Evolutionary conservation across 1,284 basidiomycete genomes (phyloP).

Genomic region (Puccinia hordei): DNA sequence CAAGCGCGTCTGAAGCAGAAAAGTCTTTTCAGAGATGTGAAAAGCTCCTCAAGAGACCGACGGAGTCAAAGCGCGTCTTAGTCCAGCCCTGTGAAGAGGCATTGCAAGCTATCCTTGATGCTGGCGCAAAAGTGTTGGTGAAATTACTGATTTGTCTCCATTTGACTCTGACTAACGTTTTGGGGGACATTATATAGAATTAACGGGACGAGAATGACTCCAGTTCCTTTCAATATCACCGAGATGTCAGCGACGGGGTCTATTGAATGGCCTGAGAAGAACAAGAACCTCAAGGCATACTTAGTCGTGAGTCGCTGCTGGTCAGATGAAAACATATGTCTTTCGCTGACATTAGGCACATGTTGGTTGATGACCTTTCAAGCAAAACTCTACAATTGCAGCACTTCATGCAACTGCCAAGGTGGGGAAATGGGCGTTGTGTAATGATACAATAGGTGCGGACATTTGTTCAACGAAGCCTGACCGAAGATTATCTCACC

Average conservation of each 20-base stretch:
- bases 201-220: constrained; percentile 21
- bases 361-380: neutral
- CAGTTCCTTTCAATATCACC: constrained; percentile 39
- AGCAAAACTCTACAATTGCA: constrained; percentile 70
- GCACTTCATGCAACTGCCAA: constrained; percentile 79
- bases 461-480: constrained; percentile 57
- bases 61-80: neutral
- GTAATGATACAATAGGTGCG: constrained; percentile 69
- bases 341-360: neutral
- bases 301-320: constrained; percentile 65
- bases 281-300: constrained; percentile 74
- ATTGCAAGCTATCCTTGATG: constrained; percentile 25
- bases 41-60: neutral
- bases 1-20: constrained; percentile 24
- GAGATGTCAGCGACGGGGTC: neutral
- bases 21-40: constrained; percentile 7
- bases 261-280: constrained; percentile 87
- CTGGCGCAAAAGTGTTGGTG: constrained; percentile 25
- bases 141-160: neutral
- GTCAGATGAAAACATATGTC: neutral
- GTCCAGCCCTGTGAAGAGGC: constrained; percentile 11
- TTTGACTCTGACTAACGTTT: neutral
- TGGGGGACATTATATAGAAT: neutral
- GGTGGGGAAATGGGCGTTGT: constrained; percentile 84
- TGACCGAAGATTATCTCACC: neutral